These are phyloP conservation scores for Boletus sensibilis DNA, from an alignment of 768 basidiomycete species.

Conservation along the genomic window DNA sequence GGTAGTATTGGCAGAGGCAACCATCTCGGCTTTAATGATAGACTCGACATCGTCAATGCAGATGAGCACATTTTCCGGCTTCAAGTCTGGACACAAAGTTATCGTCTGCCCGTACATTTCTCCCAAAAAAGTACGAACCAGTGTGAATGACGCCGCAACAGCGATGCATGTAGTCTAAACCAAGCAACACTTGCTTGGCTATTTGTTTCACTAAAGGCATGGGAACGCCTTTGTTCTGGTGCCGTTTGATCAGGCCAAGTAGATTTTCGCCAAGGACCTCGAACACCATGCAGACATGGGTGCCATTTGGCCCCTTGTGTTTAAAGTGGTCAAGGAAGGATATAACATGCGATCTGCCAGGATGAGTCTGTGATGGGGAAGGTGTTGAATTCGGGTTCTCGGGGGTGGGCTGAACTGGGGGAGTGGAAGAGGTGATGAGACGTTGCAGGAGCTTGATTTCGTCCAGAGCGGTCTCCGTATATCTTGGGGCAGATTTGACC, in stretches of 20 bases:
- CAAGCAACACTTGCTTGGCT: slow-evolving; percentile 92
- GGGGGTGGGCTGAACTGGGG: slow-evolving; percentile 47
- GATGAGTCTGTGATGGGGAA: slow-evolving; percentile 67
- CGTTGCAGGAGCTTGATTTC: slow-evolving; percentile 98
- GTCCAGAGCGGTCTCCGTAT: slow-evolving; percentile 97
- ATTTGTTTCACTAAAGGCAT: slow-evolving; percentile 93
- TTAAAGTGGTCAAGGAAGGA: slow-evolving; percentile 97
- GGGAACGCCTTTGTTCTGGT: slow-evolving; percentile 97
- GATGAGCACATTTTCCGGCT: slow-evolving; percentile 97
- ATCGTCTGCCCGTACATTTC: background rate
- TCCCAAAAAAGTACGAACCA: slow-evolving; percentile 40
- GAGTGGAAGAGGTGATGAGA: slow-evolving; percentile 79
- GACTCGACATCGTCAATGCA: slow-evolving; percentile 95
- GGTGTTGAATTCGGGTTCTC: slow-evolving; percentile 50
- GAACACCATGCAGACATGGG: slow-evolving; percentile 99
- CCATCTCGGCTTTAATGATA: slow-evolving; percentile 84
- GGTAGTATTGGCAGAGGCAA: slow-evolving; percentile 36
- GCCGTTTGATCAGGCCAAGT: slow-evolving; percentile 92
- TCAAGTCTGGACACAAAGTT: slow-evolving; percentile 61
- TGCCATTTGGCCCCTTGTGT: slow-evolving; percentile 95
- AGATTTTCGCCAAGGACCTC: slow-evolving; percentile 98
- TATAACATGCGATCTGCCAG: slow-evolving; percentile 92
- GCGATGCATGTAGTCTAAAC: slow-evolving; percentile 96
- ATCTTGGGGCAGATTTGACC: slow-evolving; percentile 94
- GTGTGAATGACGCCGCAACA: slow-evolving; percentile 98